phyloP scores from a whole-genome alignment of 768 basidiomycete species.

The Lentinula boryana region DNA sequence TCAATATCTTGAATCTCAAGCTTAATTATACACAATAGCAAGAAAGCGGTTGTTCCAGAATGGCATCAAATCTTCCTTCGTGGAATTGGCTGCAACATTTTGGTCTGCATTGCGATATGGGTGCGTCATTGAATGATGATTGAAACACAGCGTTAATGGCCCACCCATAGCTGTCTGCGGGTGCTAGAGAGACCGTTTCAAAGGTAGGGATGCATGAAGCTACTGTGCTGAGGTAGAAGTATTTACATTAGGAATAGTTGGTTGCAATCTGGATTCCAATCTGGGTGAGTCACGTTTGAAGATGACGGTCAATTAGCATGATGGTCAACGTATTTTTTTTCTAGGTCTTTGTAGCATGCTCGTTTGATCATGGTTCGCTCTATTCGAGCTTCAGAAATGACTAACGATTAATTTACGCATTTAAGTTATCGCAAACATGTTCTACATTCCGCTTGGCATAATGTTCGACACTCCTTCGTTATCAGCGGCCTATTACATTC shows the following conservation, averaged over 20 bases:
- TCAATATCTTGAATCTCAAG: neutral
- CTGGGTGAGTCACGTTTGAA: slow-evolving; percentile 38
- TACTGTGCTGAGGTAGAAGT: neutral
- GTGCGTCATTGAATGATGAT: slow-evolving; percentile 23
- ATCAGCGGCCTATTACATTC: slow-evolving; percentile 51
- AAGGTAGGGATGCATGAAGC: slow-evolving; percentile 36
- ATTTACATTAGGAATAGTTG: slow-evolving; percentile 27
- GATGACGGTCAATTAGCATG: neutral
- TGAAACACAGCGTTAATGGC: neutral
- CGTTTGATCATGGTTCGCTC: slow-evolving; percentile 60
- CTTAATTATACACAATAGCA: slow-evolving; percentile 24
- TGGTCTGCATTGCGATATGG: slow-evolving; percentile 71
- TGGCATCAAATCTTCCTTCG: slow-evolving; percentile 73
- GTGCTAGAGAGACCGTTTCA: slow-evolving; percentile 61
- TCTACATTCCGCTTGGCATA: slow-evolving; percentile 62
- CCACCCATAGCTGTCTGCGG: slow-evolving; percentile 52
- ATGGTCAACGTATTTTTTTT: neutral
- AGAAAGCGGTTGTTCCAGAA: slow-evolving; percentile 56
- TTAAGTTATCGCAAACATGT: slow-evolving; percentile 74
- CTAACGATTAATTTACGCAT: neutral
- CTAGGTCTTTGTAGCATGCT: slow-evolving; percentile 65
- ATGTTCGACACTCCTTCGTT: slow-evolving; percentile 52
- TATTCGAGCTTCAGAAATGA: neutral
- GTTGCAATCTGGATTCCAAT: slow-evolving; percentile 69
- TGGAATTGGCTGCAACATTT: slow-evolving; percentile 74